A percentile compares a stretch with the other conserved stretches of the same genome.
Evolutionary conservation across 2,329 filamentous ascomycete genomes (phyloP).

Genomic region (Sporothrix brasiliensis): DNA sequence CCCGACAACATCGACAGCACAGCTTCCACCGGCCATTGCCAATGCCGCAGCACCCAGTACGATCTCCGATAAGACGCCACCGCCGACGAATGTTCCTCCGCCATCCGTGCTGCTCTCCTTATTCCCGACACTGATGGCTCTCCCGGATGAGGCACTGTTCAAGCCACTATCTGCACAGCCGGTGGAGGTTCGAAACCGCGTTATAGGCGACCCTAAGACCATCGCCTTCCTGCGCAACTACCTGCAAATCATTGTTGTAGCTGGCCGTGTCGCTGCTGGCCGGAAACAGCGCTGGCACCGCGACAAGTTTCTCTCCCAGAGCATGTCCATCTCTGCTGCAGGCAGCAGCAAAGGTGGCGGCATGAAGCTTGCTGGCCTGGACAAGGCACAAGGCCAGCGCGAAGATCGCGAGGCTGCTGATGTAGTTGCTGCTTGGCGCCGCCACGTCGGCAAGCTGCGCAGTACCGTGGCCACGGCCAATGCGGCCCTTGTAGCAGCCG

Average conservation of each 20-base stretch:
- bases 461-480: constrained; percentile 71
- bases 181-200: constrained; percentile 61
- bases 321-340: constrained; percentile 78
- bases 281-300: constrained; percentile 88
- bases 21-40: constrained; percentile 28
- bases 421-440: constrained; percentile 73
- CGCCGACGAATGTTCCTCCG: constrained; percentile 86
- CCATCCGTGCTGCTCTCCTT: constrained; percentile 79
- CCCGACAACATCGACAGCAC: background rate
- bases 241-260: constrained; percentile 65
- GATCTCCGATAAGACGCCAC: constrained; percentile 49
- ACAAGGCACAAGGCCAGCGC: constrained; percentile 77
- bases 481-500: constrained; percentile 44
- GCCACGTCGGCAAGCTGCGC: constrained; percentile 73
- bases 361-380: constrained; percentile 89
- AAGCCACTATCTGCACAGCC: constrained; percentile 64
- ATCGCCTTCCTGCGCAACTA: constrained; percentile 67
- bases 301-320: constrained; percentile 79
- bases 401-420: constrained; percentile 86
- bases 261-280: constrained; percentile 80
- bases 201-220: constrained; percentile 65
- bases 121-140: constrained; percentile 70
- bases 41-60: constrained; percentile 27
- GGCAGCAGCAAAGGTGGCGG: constrained; percentile 68
- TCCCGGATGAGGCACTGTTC: constrained; percentile 66